These are phyloP conservation scores for Carex arenaria DNA, from an alignment of 202 grass and related monocot species.

Conservation along the genomic window DNA sequence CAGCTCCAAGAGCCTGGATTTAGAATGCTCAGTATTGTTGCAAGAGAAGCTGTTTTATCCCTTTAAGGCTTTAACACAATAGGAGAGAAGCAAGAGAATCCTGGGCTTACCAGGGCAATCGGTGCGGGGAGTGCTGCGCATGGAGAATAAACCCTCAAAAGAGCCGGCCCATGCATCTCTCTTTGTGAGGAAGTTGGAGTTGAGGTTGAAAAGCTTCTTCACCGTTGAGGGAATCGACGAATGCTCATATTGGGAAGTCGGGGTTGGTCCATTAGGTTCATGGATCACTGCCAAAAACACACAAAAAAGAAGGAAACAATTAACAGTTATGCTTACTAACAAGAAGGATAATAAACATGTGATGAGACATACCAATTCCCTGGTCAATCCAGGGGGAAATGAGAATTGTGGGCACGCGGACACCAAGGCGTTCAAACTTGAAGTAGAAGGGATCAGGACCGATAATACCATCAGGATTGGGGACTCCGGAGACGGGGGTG, in stretches of 20 bases:
- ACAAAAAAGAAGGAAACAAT: slow-evolving; percentile 29
- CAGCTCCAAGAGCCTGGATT: neutral
- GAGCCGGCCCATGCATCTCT: slow-evolving; percentile 92
- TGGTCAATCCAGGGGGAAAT: slow-evolving; percentile 88
- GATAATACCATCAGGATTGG: slow-evolving; percentile 84
- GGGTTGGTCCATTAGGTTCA: slow-evolving; percentile 54
- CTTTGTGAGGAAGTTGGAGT: slow-evolving; percentile 84
- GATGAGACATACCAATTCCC: slow-evolving; percentile 40
- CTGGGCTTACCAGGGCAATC: slow-evolving; percentile 65
- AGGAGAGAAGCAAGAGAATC: neutral
- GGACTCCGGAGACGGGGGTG: slow-evolving; percentile 58
- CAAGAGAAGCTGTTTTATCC: no score
- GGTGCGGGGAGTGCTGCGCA: slow-evolving; percentile 61
- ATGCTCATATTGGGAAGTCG: slow-evolving; percentile 73
- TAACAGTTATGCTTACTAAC: neutral
- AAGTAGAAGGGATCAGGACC: slow-evolving; percentile 95
- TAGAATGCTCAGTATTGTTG: neutral
- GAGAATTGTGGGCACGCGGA: slow-evolving; percentile 65
- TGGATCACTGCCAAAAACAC: slow-evolving; percentile 65
- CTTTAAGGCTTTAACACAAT: no score
- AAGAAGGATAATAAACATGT: neutral
- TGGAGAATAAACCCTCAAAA: slow-evolving; percentile 62
- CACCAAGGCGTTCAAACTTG: slow-evolving; percentile 83
- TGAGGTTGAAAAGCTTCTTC: slow-evolving; percentile 87
- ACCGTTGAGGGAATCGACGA: slow-evolving; percentile 88